Percentiles rank a stretch among this genome's conserved stretches.
Evolutionary conservation across 768 basidiomycete species (phyloP).

Genomic region (Bullera alba): DNA sequence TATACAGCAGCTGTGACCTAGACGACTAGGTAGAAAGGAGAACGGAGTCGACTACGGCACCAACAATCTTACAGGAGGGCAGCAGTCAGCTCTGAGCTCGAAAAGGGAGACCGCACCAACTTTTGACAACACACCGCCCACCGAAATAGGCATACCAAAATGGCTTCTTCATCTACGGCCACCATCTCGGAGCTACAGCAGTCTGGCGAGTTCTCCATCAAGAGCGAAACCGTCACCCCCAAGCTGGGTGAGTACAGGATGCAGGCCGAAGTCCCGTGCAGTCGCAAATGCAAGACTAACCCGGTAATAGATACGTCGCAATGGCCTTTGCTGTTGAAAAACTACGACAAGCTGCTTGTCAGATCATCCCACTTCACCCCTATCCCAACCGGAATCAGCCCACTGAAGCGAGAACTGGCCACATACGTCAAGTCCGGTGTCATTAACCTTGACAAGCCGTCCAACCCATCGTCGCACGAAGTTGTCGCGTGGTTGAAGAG

Average conservation of each 20-base stretch:
- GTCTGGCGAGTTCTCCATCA: slow-evolving; percentile 45
- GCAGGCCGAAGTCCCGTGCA: background rate
- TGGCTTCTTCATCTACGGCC: slow-evolving; percentile 20
- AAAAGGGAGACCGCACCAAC: too few species aligned
- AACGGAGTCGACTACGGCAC: too few species aligned
- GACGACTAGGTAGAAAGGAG: too few species aligned
- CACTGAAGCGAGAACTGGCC: slow-evolving; percentile 86
- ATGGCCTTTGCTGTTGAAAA: slow-evolving; percentile 97
- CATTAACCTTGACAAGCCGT: slow-evolving; percentile 98
- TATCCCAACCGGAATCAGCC: slow-evolving; percentile 82
- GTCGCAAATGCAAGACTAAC: background rate
- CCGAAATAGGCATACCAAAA: background rate
- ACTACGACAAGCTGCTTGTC: slow-evolving; percentile 93
- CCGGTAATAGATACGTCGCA: slow-evolving; percentile 77
- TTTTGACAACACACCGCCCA: too few species aligned
- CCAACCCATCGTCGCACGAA: slow-evolving; percentile 97
- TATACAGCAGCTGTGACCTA: too few species aligned
- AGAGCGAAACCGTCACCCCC: slow-evolving; percentile 43
- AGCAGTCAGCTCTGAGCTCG: too few species aligned
- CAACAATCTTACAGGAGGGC: too few species aligned
- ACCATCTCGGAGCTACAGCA: slow-evolving; percentile 41
- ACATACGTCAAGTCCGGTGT: slow-evolving; percentile 95
- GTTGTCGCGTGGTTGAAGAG: slow-evolving; percentile 97
- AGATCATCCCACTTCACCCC: slow-evolving; percentile 97
- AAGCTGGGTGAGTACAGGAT: slow-evolving; percentile 41